These are phyloP conservation scores for Barnettozyma sucrosica DNA, from an alignment of 805 yeast genomes.

Conservation along the genomic window DNA sequence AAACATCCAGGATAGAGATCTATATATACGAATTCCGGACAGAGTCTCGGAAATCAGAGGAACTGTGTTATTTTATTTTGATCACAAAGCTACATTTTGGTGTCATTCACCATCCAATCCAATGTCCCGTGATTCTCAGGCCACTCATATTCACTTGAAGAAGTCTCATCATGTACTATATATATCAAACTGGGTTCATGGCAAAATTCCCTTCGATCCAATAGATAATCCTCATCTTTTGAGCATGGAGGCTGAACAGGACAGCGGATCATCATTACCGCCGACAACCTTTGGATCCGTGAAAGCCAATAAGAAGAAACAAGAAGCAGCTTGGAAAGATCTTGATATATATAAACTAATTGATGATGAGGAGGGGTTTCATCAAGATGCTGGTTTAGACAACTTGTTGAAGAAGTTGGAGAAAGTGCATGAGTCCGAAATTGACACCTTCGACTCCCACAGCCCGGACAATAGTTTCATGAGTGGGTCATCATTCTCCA, in stretches of 20 bases:
- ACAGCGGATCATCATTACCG: constrained; percentile 7
- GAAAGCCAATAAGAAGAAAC: constrained; percentile 15
- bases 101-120: neutral
- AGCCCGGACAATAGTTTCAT: constrained; percentile 3
- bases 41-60: too few species aligned
- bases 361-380: constrained; percentile 16
- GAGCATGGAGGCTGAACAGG: constrained; percentile 15
- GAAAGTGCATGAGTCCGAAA: constrained; percentile 6
- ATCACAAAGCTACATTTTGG: neutral
- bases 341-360: constrained; percentile 22
- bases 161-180: constrained; percentile 28
- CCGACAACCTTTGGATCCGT: constrained; percentile 24
- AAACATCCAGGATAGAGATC: too few species aligned
- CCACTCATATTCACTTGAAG: constrained; percentile 18
- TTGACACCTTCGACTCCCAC: constrained; percentile 2
- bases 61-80: neutral
- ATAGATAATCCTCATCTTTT: constrained; percentile 17
- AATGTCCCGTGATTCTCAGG: constrained; percentile 9
- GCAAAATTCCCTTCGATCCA: constrained; percentile 24
- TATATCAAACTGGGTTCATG: constrained; percentile 29
- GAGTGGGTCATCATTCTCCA: constrained; percentile 6
- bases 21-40: too few species aligned
- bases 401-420: constrained; percentile 17
- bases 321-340: constrained; percentile 25
- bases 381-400: constrained; percentile 4